phyloP scores from a whole-genome alignment of 441 rosid genomes.

The Erysimum pusillum region DNA sequence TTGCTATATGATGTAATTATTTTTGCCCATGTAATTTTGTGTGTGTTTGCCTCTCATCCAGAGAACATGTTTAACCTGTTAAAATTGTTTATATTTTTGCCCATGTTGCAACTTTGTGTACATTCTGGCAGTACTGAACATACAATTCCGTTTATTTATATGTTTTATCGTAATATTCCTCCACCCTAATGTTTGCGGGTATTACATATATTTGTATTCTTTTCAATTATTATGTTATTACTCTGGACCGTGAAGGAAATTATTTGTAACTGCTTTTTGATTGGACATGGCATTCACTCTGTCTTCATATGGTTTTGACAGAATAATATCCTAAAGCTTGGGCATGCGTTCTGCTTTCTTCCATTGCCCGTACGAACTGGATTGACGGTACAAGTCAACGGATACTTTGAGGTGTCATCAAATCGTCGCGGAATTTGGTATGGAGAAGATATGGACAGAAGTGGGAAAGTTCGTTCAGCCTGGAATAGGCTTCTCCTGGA shows the following conservation, averaged over 20 bases:
- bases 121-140: constrained; percentile 21
- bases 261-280: constrained; percentile 31
- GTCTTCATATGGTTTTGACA: constrained; percentile 54
- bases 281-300: constrained; percentile 40
- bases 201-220: constrained; percentile 25
- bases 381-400: constrained; percentile 88
- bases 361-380: constrained; percentile 98
- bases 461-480: constrained; percentile 94
- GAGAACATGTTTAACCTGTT: constrained; percentile 3
- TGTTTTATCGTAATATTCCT: constrained; percentile 9
- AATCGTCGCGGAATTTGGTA: constrained; percentile 99
- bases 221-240: constrained; percentile 18
- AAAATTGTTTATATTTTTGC: not conserved
- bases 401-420: constrained; percentile 97
- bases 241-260: constrained; percentile 3
- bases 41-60: constrained; percentile 23
- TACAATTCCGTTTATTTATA: constrained; percentile 1
- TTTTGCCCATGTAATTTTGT: not conserved
- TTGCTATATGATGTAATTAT: constrained; percentile 21
- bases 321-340: constrained; percentile 75
- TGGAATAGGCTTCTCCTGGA: constrained; percentile 98
- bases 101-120: constrained; percentile 19
- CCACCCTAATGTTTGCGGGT: not conserved
- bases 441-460: constrained; percentile 98
- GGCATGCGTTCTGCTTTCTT: constrained; percentile 97